Evolutionary conservation across 768 basidiomycete species (phyloP), one percentile per base, ranked within the genome.

Genomic region (Hypsizygus marmoreus): DNA sequence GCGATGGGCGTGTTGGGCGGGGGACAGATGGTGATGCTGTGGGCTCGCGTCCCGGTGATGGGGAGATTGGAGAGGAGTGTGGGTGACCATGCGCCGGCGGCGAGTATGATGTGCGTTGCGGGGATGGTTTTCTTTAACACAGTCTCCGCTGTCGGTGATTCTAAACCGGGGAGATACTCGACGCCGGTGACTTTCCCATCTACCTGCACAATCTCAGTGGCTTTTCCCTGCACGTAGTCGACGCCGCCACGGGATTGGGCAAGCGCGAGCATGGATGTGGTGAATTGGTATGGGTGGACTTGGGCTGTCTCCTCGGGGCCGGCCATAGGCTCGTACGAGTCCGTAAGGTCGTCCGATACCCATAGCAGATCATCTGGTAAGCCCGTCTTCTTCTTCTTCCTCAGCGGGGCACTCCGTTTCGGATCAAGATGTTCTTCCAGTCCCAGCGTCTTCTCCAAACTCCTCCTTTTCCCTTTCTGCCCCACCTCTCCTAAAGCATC

Each of bases 51-150:
- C 32, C 75, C 76, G n/a, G 69, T 57, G 53, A 89, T 74, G 12
- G 84, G 82, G 22, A 88, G 72, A 14, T 65, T 50, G 7, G 77
- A 70, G 24, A 86, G 40, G 46, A 95, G 61, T 7, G 59, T 58
- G 6, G 88, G 73, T 0, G 90, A 88, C 92, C 93, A 97, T 12
- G 90, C 87, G 19, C 93, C 93, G n/a, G 88, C 88, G 30, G 84
- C 77, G 39, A 97, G 63, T 30, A 95, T 70, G 50, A 93, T 79
- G 44, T 85, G 74, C 8, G 86, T 85, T 12, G 86, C 84, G 0
- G 73, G 62, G 13, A 86, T 57, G 30, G n/a, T 64, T 64, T 45
- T 61, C 61, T 5, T 50, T 53, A 19, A 57, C 51, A 39, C 52
- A 47, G 12, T 63, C 59, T 10, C 54, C 60, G 2, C 49, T 59